A percentile compares a stretch with the other conserved stretches of the same genome.
phyloP scores from a whole-genome alignment of 2,329 filamentous ascomycete species.

The Magnaporthiopsis rhizophila region DNA sequence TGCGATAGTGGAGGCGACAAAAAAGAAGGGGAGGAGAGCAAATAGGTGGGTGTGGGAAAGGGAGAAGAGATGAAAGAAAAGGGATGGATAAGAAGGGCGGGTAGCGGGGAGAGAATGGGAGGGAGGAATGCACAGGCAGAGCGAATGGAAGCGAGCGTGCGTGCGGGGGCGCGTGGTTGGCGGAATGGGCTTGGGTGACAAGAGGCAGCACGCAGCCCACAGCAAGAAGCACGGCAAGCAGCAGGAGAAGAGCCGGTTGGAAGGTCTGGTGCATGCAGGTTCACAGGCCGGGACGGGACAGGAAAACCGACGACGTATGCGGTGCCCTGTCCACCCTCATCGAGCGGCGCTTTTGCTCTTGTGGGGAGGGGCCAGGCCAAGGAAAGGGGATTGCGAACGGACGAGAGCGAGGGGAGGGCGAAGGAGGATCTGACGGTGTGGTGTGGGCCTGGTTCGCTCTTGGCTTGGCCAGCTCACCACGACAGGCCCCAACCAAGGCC shows the following conservation, averaged over 20 bases:
- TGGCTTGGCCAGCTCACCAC: not conserved
- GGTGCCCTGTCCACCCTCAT: constrained; percentile 2
- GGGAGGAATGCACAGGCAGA: constrained; percentile 5
- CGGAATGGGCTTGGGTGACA: constrained; percentile 9
- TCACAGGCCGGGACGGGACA: not conserved
- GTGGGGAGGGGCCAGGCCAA: not conserved
- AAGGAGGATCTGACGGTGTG: not conserved
- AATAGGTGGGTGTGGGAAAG: constrained; percentile 2
- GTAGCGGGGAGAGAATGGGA: not conserved
- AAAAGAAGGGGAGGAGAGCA: constrained; percentile 6
- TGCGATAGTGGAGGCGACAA: not conserved
- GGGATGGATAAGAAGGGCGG: constrained; percentile 1
- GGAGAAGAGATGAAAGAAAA: constrained; percentile 4
- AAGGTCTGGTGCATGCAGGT: not conserved
- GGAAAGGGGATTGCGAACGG: not conserved
- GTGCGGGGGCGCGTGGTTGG: constrained; percentile 9
- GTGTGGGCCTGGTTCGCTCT: not conserved
- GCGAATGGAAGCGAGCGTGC: constrained; percentile 5
- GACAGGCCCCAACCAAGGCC: not conserved
- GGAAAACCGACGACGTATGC: constrained; percentile 10
- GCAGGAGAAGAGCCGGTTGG: constrained; percentile 3
- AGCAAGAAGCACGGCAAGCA: too few species aligned
- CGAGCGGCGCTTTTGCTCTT: constrained; percentile 8
- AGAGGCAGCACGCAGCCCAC: not conserved
- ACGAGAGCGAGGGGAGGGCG: not conserved